Evolutionary conservation across 306 rosid species (phyloP), one percentile per base, ranked within the genome.

Genomic region (Prunus davidiana): DNA sequence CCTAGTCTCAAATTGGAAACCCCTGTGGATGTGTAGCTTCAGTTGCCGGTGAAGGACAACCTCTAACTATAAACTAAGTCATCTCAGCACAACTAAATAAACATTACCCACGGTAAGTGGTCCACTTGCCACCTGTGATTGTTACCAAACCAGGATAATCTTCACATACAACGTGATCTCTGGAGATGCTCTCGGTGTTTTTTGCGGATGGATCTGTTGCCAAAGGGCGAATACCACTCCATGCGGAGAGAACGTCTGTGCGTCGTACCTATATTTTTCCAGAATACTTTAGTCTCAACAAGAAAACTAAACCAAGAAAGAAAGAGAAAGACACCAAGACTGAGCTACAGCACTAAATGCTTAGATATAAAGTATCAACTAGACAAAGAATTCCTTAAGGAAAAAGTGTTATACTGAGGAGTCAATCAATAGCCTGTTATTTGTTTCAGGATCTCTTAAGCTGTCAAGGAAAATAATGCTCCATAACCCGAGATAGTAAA

Each of bases 211-310:
- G 99, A 78, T 96, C 96, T 14, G 47, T 76, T 71, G 99, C 99
- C 82, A 96, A 84, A 20, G 99, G 99, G 57, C 99, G 98, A 86
- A 96, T 96, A 71, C 99, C 99, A 84, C 99, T 96, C 99, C 99
- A 96, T 63, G 99, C 99, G 65, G 99, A 96, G 76, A 96, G 99
- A 81, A 96, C 99, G 61, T 96, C 99, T 16, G 74, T 24, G 25
- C 99, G 98, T 65, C 99, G 87, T 80, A 96, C 99, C 99, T 96
- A 84, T 74, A 86, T 50, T 70, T 82, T 56, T 72, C 58, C 22
- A 12, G 41, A 46, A 76, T 74, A 83, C 67, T 77, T 84, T 27
- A 75, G 78, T 79, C 81, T 64, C 64, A 66, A 67, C 73, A 73
- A 61, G 81, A 64, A 78, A 77, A 79, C 73, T 34, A 66, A 27